Base-by-base conservation (phyloP, 106 monocot species). In the Ottelia alismoides region DNA sequence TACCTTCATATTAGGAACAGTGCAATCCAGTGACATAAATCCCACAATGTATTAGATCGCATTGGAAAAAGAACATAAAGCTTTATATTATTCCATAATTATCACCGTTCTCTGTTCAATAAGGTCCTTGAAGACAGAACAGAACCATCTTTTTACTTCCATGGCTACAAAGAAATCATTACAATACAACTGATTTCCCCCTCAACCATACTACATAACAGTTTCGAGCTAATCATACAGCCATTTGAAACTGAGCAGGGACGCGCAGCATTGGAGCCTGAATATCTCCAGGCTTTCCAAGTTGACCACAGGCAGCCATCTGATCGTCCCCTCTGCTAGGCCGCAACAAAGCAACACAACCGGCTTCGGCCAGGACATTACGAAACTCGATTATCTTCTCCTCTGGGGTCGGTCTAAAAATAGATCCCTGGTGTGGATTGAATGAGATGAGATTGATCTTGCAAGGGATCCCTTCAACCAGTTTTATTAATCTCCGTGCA, bases 261-360 rank as follows among this genome's bases (percentile, higher is more conserved):
- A 73, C 69, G 16, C 84, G 77, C 45, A 94, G 83, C 30, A 78
- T 0, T 12, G 84, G 87, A 17, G 56, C 58, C 56, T 47, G 80
- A 52, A 59, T 45, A 11, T 84, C 76, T 7, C 80, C 88, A 61
- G 77, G 94, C 44, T 81, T 63, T 20, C 94, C 94, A 18, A 94
- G 88, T 61, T 94, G 94, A 9, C 94, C 94, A 58, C 94, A 88
- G 14, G 94, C 94, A 47, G 94, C 94, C 94, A 94, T 94, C 53
- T 72, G 75, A 73, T 88, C 94, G 64, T 94, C 84, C 25, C 94
- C 94, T 78, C 88, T 71, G 69, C 94, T 94, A 2, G 60, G 76
- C 54, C 94, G 58, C 35, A 94, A 21, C 31, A 94, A 66, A 27
- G 84, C 94, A 22, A 81, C 71, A 44, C 72, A 70, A 1, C 94